These are phyloP conservation scores for Trichoderma gracile DNA, from an alignment of 2,329 filamentous ascomycete species.

Conservation along the genomic window DNA sequence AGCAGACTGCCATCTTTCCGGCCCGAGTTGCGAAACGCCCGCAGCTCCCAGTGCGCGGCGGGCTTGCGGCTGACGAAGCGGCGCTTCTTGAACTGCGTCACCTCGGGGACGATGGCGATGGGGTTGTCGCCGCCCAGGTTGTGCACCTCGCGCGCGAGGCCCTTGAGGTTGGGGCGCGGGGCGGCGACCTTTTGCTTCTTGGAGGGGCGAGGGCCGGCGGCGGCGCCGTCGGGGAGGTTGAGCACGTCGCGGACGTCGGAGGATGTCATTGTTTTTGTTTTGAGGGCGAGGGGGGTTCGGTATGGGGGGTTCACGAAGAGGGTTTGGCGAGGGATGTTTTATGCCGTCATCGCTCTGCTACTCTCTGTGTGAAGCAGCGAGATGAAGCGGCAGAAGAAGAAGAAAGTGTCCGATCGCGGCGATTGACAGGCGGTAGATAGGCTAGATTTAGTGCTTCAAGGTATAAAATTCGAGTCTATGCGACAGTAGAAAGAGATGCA, in stretches of 20 bases:
- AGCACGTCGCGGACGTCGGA: slow-evolving; percentile 87
- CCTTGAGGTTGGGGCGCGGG: slow-evolving; percentile 61
- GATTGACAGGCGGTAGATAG: background rate
- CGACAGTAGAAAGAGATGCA: too few species aligned
- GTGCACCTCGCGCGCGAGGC: slow-evolving; percentile 65
- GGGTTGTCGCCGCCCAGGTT: slow-evolving; percentile 66
- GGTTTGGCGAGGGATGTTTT: background rate
- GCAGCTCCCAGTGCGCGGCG: slow-evolving; percentile 64
- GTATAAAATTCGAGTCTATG: too few species aligned
- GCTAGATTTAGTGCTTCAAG: too few species aligned
- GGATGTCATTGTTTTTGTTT: slow-evolving; percentile 61
- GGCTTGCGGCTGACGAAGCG: slow-evolving; percentile 57
- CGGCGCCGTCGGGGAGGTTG: slow-evolving; percentile 65
- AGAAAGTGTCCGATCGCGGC: background rate
- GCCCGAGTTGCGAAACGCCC: slow-evolving; percentile 74
- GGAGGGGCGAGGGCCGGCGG: slow-evolving; percentile 54
- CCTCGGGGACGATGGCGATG: slow-evolving; percentile 65
- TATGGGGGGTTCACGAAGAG: background rate
- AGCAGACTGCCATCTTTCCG: slow-evolving; percentile 67
- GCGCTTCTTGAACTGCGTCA: slow-evolving; percentile 60
- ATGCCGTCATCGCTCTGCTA: slow-evolving; percentile 22
- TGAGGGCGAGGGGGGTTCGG: background rate
- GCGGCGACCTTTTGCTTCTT: slow-evolving; percentile 74
- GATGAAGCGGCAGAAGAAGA: background rate
- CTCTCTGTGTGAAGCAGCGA: background rate